Conservation (phyloP, 345 rosid species). For the Eucalyptus erythrocorys region DNA sequence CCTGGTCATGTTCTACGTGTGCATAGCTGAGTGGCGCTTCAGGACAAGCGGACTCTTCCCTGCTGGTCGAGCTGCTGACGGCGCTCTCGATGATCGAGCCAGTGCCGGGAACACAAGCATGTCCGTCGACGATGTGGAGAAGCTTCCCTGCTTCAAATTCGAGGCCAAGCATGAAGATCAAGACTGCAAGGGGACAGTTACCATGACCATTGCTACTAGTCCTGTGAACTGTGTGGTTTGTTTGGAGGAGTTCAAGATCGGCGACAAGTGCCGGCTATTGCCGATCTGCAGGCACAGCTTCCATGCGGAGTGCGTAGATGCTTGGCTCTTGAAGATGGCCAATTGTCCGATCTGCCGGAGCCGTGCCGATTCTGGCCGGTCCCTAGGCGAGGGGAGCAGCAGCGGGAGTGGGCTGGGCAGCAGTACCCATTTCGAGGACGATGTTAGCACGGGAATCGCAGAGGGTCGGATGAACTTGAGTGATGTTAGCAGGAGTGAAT, state of each 20-base stretch:
- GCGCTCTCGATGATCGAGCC: neutral
- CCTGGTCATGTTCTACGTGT: conserved; percentile 26
- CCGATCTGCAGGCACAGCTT: conserved; percentile 47
- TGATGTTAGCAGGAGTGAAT: neutral
- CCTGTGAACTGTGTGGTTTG: conserved; percentile 46
- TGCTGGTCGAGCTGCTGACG: neutral
- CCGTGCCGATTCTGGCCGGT: conserved; percentile 6
- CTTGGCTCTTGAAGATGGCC: conserved; percentile 43
- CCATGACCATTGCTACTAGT: neutral
- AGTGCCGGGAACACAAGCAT: neutral
- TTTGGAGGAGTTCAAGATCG: conserved; percentile 36
- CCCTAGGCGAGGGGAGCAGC: neutral
- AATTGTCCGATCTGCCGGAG: conserved; percentile 47
- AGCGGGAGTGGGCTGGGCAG: neutral
- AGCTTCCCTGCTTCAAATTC: conserved; percentile 45
- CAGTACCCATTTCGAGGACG: neutral
- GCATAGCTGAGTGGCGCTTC: conserved; percentile 22
- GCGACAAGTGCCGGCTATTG: conserved; percentile 45
- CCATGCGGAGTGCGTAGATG: conserved; percentile 41
- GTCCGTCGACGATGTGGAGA: conserved; percentile 38
- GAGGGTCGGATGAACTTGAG: neutral
- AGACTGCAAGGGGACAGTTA: neutral
- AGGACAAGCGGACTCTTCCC: neutral
- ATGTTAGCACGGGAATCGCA: neutral
- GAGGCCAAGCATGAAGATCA: neutral